phyloP scores from a whole-genome alignment of 306 rosid genomes.

The Lagenaria siceraria region DNA sequence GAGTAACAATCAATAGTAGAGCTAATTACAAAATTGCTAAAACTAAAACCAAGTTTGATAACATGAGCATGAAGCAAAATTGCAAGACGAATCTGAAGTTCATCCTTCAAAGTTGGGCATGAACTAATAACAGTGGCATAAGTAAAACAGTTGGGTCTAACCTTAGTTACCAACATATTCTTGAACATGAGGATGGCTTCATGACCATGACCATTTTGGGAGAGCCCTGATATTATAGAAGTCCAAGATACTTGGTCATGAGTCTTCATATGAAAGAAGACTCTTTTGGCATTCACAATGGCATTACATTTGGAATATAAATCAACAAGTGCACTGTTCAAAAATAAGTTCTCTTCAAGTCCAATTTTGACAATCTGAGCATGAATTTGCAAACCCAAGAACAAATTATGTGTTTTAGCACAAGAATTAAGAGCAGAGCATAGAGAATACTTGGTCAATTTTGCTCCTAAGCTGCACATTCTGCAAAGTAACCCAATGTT shows the following conservation, averaged over 20 bases:
- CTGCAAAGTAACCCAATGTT: slow-evolving; percentile 10
- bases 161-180: slow-evolving; percentile 31
- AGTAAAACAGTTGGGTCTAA: slow-evolving; percentile 46
- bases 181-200: slow-evolving; percentile 40
- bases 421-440: slow-evolving; percentile 43
- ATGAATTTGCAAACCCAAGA: slow-evolving; percentile 38
- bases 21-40: slow-evolving; percentile 34
- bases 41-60: slow-evolving; percentile 31
- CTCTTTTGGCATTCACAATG: slow-evolving; percentile 33
- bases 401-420: slow-evolving; percentile 31
- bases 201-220: slow-evolving; percentile 26
- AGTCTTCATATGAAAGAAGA: slow-evolving; percentile 32
- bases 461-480: slow-evolving; percentile 11
- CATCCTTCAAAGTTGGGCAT: slow-evolving; percentile 24
- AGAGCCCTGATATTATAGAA: slow-evolving; percentile 41
- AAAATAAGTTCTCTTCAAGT: slow-evolving; percentile 29
- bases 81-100: slow-evolving; percentile 15
- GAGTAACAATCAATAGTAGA: slow-evolving; percentile 51
- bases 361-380: slow-evolving; percentile 33
- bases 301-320: slow-evolving; percentile 46
- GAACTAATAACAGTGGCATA: slow-evolving; percentile 48
- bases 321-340: slow-evolving; percentile 39
- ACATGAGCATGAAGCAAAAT: slow-evolving; percentile 43
- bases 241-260: slow-evolving; percentile 69
- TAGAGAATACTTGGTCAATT: slow-evolving; percentile 22